Evolutionary conservation across 495 filamentous ascomycete genomes (phyloP).

Genomic region (Penicillium antarcticum): DNA sequence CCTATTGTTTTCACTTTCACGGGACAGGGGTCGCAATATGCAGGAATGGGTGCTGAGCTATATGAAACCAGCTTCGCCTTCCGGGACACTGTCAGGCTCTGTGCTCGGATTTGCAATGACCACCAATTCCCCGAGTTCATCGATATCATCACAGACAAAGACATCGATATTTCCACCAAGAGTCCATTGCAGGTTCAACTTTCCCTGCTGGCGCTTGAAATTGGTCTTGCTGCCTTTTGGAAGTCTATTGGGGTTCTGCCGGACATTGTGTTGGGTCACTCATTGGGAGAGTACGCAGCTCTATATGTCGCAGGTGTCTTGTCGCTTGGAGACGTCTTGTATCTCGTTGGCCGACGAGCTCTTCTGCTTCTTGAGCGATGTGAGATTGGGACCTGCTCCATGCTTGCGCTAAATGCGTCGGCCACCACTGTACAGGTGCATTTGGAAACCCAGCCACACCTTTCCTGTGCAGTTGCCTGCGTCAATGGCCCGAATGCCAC

Average conservation of each 20-base stretch:
- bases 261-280: slow-evolving; percentile 18
- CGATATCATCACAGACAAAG: background rate
- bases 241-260: slow-evolving; percentile 14
- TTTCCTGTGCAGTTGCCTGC: slow-evolving; percentile 50
- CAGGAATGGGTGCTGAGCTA: slow-evolving; percentile 22
- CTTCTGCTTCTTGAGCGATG: slow-evolving; percentile 12
- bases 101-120: slow-evolving; percentile 25
- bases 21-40: slow-evolving; percentile 64
- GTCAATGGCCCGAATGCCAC: slow-evolving; percentile 61
- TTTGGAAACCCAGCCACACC: too few species aligned
- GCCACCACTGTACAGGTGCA: too few species aligned
- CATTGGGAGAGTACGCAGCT: slow-evolving; percentile 11
- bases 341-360: slow-evolving; percentile 22
- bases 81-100: slow-evolving; percentile 22
- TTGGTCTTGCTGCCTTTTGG: slow-evolving; percentile 22
- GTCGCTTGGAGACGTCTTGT: slow-evolving; percentile 23
- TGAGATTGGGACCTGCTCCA: slow-evolving; percentile 21
- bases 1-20: slow-evolving; percentile 55
- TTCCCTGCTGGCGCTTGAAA: slow-evolving; percentile 11
- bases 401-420: slow-evolving; percentile 56
- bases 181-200: slow-evolving; percentile 20
- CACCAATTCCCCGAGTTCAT: slow-evolving; percentile 19
- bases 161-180: slow-evolving; percentile 4
- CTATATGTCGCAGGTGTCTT: slow-evolving; percentile 21
- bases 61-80: slow-evolving; percentile 17